Percentiles rank a stretch among this genome's conserved stretches.
These are phyloP conservation scores for Sordariomycetes sp. DNA, from an alignment of 2,329 filamentous ascomycete genomes.

Conservation along the genomic window DNA sequence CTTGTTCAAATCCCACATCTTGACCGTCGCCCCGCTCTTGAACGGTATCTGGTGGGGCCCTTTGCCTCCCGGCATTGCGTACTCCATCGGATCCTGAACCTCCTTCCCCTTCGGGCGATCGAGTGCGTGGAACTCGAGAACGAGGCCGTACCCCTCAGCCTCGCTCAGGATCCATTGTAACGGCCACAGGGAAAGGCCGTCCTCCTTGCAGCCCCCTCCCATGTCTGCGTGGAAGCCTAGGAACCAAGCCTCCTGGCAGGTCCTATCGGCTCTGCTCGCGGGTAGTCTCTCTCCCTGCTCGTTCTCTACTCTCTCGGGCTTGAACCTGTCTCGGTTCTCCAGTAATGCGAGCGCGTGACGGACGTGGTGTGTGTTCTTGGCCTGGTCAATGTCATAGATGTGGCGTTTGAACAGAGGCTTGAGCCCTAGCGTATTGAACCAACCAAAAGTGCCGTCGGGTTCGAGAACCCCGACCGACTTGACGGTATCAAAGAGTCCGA, in stretches of 20 bases:
- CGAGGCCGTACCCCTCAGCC: constrained; percentile 16
- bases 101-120: background rate
- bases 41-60: background rate
- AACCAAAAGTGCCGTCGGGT: too few relatives aligned
- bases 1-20: background rate
- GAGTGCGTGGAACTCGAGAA: constrained; percentile 10
- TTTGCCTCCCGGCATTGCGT: background rate
- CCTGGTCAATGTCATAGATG: constrained; percentile 17
- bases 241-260: constrained; percentile 20
- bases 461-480: too few relatives aligned
- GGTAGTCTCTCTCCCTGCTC: constrained; percentile 10
- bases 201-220: constrained; percentile 20
- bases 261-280: background rate
- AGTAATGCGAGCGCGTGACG: constrained; percentile 27
- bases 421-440: too few relatives aligned
- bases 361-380: constrained; percentile 20
- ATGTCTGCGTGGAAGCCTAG: constrained; percentile 24
- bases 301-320: constrained; percentile 13
- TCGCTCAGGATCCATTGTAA: constrained; percentile 30
- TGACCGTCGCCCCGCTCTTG: background rate
- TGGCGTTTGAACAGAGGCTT: background rate
- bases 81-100: constrained; percentile 9
- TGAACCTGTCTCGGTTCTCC: constrained; percentile 19
- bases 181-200: constrained; percentile 27
- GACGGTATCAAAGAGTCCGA: too few relatives aligned